Evolutionary conservation across 2,329 filamentous ascomycete species (phyloP), one percentile per base, ranked within the genome.

Genomic region (Daldinia sp.): DNA sequence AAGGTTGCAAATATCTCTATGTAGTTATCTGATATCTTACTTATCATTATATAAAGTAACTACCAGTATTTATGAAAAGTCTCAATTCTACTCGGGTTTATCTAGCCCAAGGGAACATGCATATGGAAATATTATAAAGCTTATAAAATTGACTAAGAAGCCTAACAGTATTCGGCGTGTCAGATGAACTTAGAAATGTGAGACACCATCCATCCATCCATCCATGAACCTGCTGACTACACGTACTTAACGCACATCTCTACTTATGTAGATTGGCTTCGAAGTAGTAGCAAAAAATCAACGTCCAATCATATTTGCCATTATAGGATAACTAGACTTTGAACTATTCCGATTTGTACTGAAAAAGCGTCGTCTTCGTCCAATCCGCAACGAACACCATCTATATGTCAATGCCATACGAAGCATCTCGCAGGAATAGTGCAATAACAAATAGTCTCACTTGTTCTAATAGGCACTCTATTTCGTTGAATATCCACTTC

Each of bases 131-230:
- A 48, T 48, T 13, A 48, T 28, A 1, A 48, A 48, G 13, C 28
- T 48, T 15, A 9, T 33, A 33, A 35, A 44, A 33, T 23, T 23
- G 12, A n/a, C 12, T 15, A 28, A 7, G 12, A 48, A 7, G 10
- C 26, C 12, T 48, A 48, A 26, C 7, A 13, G 12, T 4, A 20
- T 35, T 4, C 28, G 4, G 51, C 35, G 15, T 57, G 59, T 60
- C 63, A 66, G 33, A 60, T 66, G 67, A 60, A 42, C 44, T 56
- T 9, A 18, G 37, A 26, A 28, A 5, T 48, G 54, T 51, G 55
- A 69, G 59, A 66, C 63, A 23, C 2, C 33, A 66, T 54, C 20
- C 26, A n/a, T 10, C 2, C 33, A 66, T 54, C 20, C 26, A n/a
- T 10, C 46, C 7, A n/a, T 30, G 30, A 50, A 50, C 6, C 46